Percentiles rank a stretch among this genome's conserved stretches.
These are phyloP conservation scores for Populus hybrid DNA, from an alignment of 441 rosid genomes.

Conservation along the genomic window DNA sequence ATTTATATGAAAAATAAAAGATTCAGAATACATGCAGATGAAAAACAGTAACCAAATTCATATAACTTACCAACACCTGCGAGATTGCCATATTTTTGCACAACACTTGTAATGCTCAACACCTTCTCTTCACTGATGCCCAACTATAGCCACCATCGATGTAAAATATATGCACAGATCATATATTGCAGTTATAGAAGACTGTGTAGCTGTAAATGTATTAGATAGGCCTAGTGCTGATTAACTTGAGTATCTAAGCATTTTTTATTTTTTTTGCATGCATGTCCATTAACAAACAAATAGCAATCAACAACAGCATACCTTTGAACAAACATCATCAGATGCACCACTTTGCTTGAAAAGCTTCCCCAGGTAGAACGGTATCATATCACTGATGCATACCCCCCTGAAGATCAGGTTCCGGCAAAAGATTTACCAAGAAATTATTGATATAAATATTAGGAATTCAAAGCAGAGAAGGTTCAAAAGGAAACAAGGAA, in stretches of 20 bases:
- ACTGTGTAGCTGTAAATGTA: neutral
- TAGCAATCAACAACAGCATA: conserved; percentile 31
- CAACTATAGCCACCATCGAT: conserved; percentile 43
- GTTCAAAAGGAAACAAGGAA: conserved; percentile 2
- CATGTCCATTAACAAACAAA: conserved; percentile 8
- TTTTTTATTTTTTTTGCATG: neutral
- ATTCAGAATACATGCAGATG: neutral
- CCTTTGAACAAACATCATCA: conserved; percentile 78
- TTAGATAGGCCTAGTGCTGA: conserved; percentile 1
- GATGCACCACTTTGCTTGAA: conserved; percentile 69
- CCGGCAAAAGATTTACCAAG: conserved; percentile 10
- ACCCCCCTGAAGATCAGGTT: conserved; percentile 57
- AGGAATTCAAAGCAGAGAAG: conserved; percentile 1
- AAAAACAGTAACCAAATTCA: conserved; percentile 10
- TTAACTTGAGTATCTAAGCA: neutral
- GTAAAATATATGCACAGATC: conserved; percentile 6
- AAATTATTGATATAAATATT: neutral
- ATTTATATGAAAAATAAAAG: neutral
- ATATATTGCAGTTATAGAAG: conserved; percentile 10
- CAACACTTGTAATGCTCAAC: conserved; percentile 41
- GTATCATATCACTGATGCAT: conserved; percentile 88
- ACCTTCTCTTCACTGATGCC: conserved; percentile 78
- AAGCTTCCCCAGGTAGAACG: conserved; percentile 80
- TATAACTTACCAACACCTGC: conserved; percentile 66
- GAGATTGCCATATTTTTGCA: conserved; percentile 74